Base-by-base conservation (phyloP, 1,284 basidiomycete genomes). In the Papiliotrema terrestris region DNA sequence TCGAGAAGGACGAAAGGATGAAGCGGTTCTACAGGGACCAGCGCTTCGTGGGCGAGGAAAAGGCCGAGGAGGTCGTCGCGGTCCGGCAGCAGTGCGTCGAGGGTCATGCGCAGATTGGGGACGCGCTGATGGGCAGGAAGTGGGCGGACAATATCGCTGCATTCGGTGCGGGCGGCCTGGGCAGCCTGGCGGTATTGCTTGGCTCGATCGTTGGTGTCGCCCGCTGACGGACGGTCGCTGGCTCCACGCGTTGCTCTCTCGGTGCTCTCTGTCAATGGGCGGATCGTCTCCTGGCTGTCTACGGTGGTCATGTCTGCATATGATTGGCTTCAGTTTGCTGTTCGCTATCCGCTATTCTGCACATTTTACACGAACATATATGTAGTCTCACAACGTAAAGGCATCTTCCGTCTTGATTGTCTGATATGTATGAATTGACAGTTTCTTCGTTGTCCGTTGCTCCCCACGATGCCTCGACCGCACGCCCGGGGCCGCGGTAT, bases 1-100 rank as follows among this genome's bases (percentile, higher is more conserved):
- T 79, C 29, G 83, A 86, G 61, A 98, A 98, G 78, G 94, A 97
- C 71, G 75, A 75, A 39, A 78, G 84, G 49, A 85, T 97, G 73
- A 81, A 83, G 38, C 73, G 68, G 29, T 92, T 86, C 70, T 80
- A 83, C 56, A 46, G 58, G 17, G 56, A 68, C 22, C 62, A 67
- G 49, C 51, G 45, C 9, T 73, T 70, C 52, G 54, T 54, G 8
- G 54, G 52, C 3, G 54, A 55, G 17, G 29, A 32, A 11, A 32
- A 32, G 29, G 58, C 49, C 2, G 50, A 45, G 35, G 60, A 65
- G 45, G 54, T 68, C 2, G 58, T 74, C 6, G 62, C 62, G 1
- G 51, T 75, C 14, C 41, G 52, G 22, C 71, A 75, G 46, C 37
- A 57, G 73, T 72, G 48, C 63, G 73, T 69, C 29, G 29, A 5